phyloP scores from a whole-genome alignment of 768 basidiomycete genomes.

The Xanthoconium purpureum region DNA sequence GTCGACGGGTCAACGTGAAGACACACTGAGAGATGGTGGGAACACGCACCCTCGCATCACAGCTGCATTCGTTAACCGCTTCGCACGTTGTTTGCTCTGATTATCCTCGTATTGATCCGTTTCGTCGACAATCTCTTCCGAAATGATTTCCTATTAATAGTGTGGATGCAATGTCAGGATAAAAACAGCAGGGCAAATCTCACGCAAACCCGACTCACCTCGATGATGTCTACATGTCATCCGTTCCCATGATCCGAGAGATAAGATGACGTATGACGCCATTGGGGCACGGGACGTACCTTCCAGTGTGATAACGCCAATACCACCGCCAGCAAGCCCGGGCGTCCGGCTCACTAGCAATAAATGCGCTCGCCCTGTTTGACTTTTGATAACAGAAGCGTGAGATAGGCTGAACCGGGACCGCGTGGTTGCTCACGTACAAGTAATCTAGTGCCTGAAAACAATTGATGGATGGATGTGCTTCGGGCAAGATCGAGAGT shows the following conservation, averaged over 20 bases:
- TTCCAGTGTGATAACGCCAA: constrained; percentile 90
- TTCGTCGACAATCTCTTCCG: constrained; percentile 94
- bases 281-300: constrained; percentile 37
- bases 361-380: constrained; percentile 93
- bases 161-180: background rate
- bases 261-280: background rate
- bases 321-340: constrained; percentile 75
- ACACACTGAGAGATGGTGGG: too few species aligned
- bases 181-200: background rate
- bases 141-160: constrained; percentile 76
- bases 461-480: constrained; percentile 82
- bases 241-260: background rate
- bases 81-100: constrained; percentile 70
- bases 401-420: constrained; percentile 1
- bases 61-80: constrained; percentile 65
- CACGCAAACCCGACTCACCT: constrained; percentile 36
- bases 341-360: constrained; percentile 83
- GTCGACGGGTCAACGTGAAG: background rate
- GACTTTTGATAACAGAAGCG: constrained; percentile 66
- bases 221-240: constrained; percentile 62
- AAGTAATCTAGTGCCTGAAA: constrained; percentile 95
- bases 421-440: constrained; percentile 36
- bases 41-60: constrained; percentile 70
- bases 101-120: constrained; percentile 91
- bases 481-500: constrained; percentile 86